Evolutionary conservation across 2,329 filamentous ascomycete genomes (phyloP).

Genomic region (Stachybotrys chartarum): DNA sequence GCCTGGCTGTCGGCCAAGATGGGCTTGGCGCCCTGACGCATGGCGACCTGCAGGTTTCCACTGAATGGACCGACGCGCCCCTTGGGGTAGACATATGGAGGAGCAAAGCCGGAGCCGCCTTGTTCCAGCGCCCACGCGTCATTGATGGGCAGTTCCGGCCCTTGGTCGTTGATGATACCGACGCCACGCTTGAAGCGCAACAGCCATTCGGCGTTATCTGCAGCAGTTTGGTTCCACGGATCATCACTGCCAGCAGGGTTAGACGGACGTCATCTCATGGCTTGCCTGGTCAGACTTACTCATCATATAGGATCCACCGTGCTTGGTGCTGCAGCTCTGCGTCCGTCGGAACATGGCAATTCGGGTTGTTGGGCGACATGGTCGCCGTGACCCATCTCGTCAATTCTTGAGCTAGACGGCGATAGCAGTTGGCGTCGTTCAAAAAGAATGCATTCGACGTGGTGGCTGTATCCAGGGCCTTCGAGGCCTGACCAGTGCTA

Average conservation of each 20-base stretch:
- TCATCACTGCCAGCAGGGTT: constrained; percentile 38
- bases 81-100: constrained; percentile 44
- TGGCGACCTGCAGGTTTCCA: constrained; percentile 21
- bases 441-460: constrained; percentile 36
- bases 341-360: constrained; percentile 50
- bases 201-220: constrained; percentile 58
- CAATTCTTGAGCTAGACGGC: constrained; percentile 46
- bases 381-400: constrained; percentile 42
- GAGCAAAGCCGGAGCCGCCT: constrained; percentile 48
- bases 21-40: constrained; percentile 28
- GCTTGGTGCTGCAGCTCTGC: constrained; percentile 59
- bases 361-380: constrained; percentile 55
- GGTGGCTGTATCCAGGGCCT: constrained; percentile 2
- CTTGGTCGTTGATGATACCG: constrained; percentile 41
- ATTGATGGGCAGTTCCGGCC: constrained; percentile 40
- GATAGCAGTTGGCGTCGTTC: constrained; percentile 55
- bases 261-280: neutral
- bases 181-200: constrained; percentile 53
- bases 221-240: constrained; percentile 57
- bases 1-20: constrained; percentile 36
- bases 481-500: constrained; percentile 3
- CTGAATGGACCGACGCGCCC: constrained; percentile 25
- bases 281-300: constrained; percentile 30
- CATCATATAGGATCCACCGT: constrained; percentile 55
- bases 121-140: constrained; percentile 39